phyloP scores from a whole-genome alignment of 1,139 yeast species.

The Yamadazyma membranifaciens region DNA sequence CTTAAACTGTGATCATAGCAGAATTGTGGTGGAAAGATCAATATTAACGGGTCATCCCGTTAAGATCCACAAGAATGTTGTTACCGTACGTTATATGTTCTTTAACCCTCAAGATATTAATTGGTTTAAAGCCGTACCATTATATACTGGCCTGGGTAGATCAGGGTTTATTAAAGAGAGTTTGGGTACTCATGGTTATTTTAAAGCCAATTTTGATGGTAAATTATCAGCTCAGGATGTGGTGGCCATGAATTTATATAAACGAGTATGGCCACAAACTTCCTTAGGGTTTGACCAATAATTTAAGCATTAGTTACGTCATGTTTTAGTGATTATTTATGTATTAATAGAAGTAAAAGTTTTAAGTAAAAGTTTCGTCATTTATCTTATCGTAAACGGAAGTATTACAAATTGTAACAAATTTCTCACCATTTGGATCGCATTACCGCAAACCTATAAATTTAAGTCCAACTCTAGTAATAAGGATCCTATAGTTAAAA shows the following conservation, averaged over 20 bases:
- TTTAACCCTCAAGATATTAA: constrained; percentile 87
- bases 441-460: background rate
- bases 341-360: background rate
- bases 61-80: constrained; percentile 89
- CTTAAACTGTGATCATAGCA: constrained; percentile 78
- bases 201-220: constrained; percentile 93
- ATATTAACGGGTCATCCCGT: constrained; percentile 93
- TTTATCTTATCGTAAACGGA: too few relatives aligned
- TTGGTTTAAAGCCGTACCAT: constrained; percentile 88
- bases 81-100: constrained; percentile 96
- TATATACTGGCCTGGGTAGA: constrained; percentile 90
- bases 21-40: constrained; percentile 84
- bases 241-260: constrained; percentile 90
- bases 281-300: constrained; percentile 32
- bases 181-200: constrained; percentile 97
- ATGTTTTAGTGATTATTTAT: background rate
- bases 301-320: background rate
- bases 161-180: constrained; percentile 92
- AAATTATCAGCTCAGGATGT: constrained; percentile 89
- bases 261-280: constrained; percentile 83
- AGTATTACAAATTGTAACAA: background rate
- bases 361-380: background rate
- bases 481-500: background rate
- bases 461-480: background rate
- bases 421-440: background rate